Evolutionary conservation across 2,329 filamentous ascomycete species (phyloP), one percentile per base, ranked within the genome.

Genomic region (Microcyclospora tardicrescens): DNA sequence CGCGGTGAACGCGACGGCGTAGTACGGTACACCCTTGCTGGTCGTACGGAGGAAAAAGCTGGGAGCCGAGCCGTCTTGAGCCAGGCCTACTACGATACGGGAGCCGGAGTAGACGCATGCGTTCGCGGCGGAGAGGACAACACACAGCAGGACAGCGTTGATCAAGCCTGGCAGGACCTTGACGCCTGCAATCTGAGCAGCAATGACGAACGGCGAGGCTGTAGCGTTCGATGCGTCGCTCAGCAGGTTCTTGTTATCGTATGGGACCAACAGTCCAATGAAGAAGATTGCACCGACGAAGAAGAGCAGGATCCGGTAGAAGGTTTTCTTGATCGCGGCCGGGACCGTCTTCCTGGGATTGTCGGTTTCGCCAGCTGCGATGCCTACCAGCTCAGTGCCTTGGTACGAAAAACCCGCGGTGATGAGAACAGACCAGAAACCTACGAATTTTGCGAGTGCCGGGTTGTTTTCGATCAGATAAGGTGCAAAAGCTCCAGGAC

Each of bases 91-190:
- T 2, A 84, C 64, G 28, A 76, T 79, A 28, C 79, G 71, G 5
- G 76, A 80, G 1, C 77, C 77, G 49, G 76, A 81, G 56, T 81
- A 83, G 38, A 74, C 68, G 50, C 75, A 75, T 11, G 74, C 79
- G 58, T 82, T 82, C 0, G 79, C 79, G 0, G 79, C 79, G 16
- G 74, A 79, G 47, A 78, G 75, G 2, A 78, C 77, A 0, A 79
- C 75, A 0, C 75, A 77, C 13, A 85, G 63, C 33, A 86, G 70
- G 58, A 83, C 70, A 10, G 77, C 79, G 51, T 86, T 85, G 59
- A 85, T 75, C 28, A 85, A 65, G 33, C 67, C 68, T 15, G 77
- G 76, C 10, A 83, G 66, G 2, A 69, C 70, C 1, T 57, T 53
- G 33, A 84, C 72, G 33, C 75, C 73, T 6, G 76, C 75, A 41